Conservation (phyloP, 306 rosid genomes). For the Prinsepia uniflora region DNA sequence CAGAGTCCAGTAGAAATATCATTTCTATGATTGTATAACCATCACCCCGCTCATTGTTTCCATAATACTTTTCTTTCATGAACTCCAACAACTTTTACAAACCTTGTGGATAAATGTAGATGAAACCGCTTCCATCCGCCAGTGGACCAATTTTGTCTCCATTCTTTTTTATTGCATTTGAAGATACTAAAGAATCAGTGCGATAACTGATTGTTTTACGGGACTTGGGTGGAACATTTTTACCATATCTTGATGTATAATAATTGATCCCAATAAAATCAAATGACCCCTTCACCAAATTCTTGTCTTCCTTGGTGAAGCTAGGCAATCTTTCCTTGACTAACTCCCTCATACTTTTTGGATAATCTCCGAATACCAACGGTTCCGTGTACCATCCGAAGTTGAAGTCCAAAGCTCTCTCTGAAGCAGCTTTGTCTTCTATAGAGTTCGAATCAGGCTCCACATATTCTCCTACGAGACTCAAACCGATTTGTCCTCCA, state of each 20-base stretch:
- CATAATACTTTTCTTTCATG: conserved; percentile 22
- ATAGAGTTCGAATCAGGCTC: too few species aligned
- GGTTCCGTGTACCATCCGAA: too few species aligned
- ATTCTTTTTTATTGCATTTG: background rate
- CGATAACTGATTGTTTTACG: background rate
- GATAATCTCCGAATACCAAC: too few species aligned
- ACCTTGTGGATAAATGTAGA: conserved; percentile 23
- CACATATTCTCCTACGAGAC: too few species aligned
- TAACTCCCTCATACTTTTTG: too few species aligned
- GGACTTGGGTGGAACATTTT: background rate
- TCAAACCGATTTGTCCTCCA: too few species aligned
- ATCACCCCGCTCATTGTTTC: too few species aligned
- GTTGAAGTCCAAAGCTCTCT: too few species aligned
- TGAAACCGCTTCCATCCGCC: conserved; percentile 22
- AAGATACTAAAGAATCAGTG: background rate
- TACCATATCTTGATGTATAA: background rate
- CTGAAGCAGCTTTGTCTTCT: too few species aligned
- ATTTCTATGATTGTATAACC: too few species aligned
- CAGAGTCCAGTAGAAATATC: conserved; percentile 14
- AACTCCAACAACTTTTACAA: conserved; percentile 20
- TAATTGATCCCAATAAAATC: conserved; percentile 37
- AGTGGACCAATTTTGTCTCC: conserved; percentile 23
- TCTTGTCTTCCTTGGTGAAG: too few species aligned
- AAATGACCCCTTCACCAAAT: conserved; percentile 9
- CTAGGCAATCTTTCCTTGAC: too few species aligned